Base-by-base conservation (phyloP, 2,329 filamentous ascomycete genomes). In the Simplicillium aogashimaense region DNA sequence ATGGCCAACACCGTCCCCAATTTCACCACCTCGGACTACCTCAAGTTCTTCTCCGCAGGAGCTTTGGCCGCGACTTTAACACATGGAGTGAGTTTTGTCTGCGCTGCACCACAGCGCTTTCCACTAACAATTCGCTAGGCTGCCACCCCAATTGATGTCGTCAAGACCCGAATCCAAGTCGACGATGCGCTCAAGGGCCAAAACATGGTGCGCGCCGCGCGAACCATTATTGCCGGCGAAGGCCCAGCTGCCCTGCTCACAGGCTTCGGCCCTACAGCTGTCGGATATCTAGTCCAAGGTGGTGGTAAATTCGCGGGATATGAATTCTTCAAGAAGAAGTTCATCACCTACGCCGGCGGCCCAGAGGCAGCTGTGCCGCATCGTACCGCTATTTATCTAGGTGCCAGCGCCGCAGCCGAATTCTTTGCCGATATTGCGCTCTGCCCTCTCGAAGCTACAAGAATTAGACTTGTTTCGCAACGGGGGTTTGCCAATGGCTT, bases 291-390 rank as follows among this genome's bases (percentile, higher is more conserved):
- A 66, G 80, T 92, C 43, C 86, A 94, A 67, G 86, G 86, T 58
- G 86, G 86, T 52, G 83, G 83, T 73, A 94, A 94, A 70, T 94
- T 94, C 65, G 84, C 85, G 55, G 86, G 86, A 55, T 94, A 94
- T 67, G 86, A 94, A 67, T 86, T 87, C 73, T 94, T 94, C 82
- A 94, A 94, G 76, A 83, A 90, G 68, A 78, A 83, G 63, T 81
- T 76, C 60, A 88, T 94, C 64, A 76, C 81, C 61, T 53, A 76
- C 43, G 66, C 84, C 45, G 86, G 69, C 35, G 68, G 67, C 1
- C 64, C 64, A 28, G 66, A 69, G 20, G 57, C 53, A 43, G 69
- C 70, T 31, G 63, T 65, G 15, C 46, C 54, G 11, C 54, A 58
- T 44, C 66, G 70, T 47, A 74, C 69, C 3, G 65, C 66, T 47